These are phyloP conservation scores for Stylosanthes scabra DNA, from an alignment of 331 rosid species.

Conservation along the genomic window DNA sequence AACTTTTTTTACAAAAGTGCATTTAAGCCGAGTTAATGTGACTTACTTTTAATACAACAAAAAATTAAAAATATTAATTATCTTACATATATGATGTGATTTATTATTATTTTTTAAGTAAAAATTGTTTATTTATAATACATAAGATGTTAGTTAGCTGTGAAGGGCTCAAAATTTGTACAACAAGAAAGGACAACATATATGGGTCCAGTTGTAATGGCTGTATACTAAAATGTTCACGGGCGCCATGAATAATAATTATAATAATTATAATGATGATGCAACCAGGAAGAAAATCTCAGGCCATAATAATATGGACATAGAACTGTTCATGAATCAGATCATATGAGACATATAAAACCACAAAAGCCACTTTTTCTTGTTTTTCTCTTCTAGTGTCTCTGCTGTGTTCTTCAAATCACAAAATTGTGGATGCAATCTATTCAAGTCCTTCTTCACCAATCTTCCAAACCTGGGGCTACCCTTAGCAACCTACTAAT, in stretches of 20 bases:
- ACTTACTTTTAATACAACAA: too few relatives aligned
- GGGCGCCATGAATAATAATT: constrained; percentile 23
- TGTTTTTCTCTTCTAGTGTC: constrained; percentile 10
- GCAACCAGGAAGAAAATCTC: constrained; percentile 3
- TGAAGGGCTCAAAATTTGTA: background rate
- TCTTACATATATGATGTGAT: background rate
- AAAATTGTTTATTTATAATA: background rate
- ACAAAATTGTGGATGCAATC: constrained; percentile 21
- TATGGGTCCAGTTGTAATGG: constrained; percentile 25
- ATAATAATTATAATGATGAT: background rate
- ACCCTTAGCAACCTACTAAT: constrained; percentile 2
- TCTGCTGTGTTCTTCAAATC: background rate
- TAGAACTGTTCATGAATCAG: constrained; percentile 34
- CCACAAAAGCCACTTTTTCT: constrained; percentile 25
- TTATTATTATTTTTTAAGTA: too few relatives aligned
- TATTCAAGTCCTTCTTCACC: constrained; percentile 21
- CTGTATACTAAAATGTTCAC: constrained; percentile 44
- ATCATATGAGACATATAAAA: constrained; percentile 3
- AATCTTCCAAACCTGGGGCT: constrained; percentile 17
- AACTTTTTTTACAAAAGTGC: too few relatives aligned
- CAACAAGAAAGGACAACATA: constrained; percentile 25
- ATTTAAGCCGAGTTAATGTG: too few relatives aligned
- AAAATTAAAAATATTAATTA: too few relatives aligned
- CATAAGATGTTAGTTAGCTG: too few relatives aligned
- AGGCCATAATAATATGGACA: constrained; percentile 27